Percentiles rank a stretch among this genome's conserved stretches.
phyloP scores from a whole-genome alignment of 805 yeast species.

The Myxozyma neglecta region DNA sequence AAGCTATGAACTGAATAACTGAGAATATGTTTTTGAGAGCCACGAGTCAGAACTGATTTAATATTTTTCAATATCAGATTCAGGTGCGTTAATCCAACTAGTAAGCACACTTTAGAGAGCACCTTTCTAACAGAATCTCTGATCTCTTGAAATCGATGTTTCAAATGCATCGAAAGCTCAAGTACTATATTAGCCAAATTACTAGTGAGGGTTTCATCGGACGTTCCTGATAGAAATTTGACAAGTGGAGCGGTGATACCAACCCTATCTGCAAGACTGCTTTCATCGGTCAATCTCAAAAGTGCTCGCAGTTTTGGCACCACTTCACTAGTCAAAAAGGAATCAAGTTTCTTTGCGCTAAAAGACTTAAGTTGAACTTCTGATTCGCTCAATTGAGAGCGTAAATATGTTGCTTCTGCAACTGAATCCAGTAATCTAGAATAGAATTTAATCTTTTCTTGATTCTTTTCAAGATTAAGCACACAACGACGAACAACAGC shows the following conservation, averaged over 20 bases:
- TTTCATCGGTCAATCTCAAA: slow-evolving; percentile 64
- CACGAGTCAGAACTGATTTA: slow-evolving; percentile 74
- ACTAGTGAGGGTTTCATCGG: slow-evolving; percentile 53
- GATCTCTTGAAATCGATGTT: slow-evolving; percentile 81
- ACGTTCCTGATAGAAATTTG: slow-evolving; percentile 61
- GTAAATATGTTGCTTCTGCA: slow-evolving; percentile 46
- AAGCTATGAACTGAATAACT: slow-evolving; percentile 83
- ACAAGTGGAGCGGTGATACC: slow-evolving; percentile 81
- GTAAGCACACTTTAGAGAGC: slow-evolving; percentile 60
- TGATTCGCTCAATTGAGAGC: slow-evolving; percentile 21
- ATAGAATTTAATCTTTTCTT: slow-evolving; percentile 30
- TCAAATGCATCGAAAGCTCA: slow-evolving; percentile 80
- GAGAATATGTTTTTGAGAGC: slow-evolving; percentile 90
- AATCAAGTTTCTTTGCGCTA: slow-evolving; percentile 42
- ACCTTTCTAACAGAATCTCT: slow-evolving; percentile 83
- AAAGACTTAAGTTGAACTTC: slow-evolving; percentile 9
- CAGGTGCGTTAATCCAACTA: slow-evolving; percentile 73
- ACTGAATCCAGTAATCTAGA: slow-evolving; percentile 53
- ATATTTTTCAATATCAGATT: slow-evolving; percentile 76
- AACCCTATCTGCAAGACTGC: slow-evolving; percentile 70
- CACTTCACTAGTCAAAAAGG: slow-evolving; percentile 56
- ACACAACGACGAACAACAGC: slow-evolving; percentile 73
- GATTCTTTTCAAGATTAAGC: slow-evolving; percentile 47
- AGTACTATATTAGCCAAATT: slow-evolving; percentile 82
- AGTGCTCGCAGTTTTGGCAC: slow-evolving; percentile 62